Percentiles rank a stretch among this genome's conserved stretches.
phyloP scores from a whole-genome alignment of 108 stramenopile genomes.

The Stephanodiscus minutulus region DNA sequence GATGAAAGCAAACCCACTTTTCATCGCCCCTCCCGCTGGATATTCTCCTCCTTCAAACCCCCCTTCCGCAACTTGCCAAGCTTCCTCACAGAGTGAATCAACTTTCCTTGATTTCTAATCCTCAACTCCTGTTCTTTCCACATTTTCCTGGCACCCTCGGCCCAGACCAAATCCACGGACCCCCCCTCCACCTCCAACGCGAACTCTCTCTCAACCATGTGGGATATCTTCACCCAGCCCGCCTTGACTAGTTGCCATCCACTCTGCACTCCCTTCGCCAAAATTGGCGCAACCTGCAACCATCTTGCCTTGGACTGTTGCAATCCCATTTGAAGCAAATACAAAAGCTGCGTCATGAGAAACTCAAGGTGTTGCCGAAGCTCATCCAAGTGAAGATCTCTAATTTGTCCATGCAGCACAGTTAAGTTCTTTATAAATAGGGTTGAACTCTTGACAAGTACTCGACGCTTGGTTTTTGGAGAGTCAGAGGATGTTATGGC shows the following conservation, averaged over 20 bases:
- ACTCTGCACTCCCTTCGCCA: constrained; percentile 3
- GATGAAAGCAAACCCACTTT: background rate
- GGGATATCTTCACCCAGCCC: background rate
- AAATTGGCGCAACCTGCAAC: constrained; percentile 22
- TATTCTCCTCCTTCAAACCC: background rate
- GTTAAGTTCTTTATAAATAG: constrained; percentile 9
- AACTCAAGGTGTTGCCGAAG: constrained; percentile 18
- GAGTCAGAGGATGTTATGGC: background rate
- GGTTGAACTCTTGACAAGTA: background rate
- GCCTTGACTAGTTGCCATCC: constrained; percentile 1
- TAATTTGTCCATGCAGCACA: background rate
- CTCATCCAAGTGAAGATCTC: background rate
- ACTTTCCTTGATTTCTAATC: constrained; percentile 5
- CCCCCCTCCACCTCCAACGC: constrained; percentile 26
- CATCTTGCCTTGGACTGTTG: background rate
- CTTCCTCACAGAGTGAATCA: background rate
- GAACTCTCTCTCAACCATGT: constrained; percentile 10
- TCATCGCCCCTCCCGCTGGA: background rate
- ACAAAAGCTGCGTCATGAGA: constrained; percentile 5
- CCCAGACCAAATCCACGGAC: constrained; percentile 6
- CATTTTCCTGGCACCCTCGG: constrained; percentile 16
- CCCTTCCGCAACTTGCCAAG: background rate
- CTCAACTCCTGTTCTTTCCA: constrained; percentile 20
- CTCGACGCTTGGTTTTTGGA: background rate
- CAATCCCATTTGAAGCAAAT: constrained; percentile 19